These are phyloP conservation scores for Cyanidioschyzon merolae DNA, from an alignment of 23 red algal species.

Conservation along the genomic window DNA sequence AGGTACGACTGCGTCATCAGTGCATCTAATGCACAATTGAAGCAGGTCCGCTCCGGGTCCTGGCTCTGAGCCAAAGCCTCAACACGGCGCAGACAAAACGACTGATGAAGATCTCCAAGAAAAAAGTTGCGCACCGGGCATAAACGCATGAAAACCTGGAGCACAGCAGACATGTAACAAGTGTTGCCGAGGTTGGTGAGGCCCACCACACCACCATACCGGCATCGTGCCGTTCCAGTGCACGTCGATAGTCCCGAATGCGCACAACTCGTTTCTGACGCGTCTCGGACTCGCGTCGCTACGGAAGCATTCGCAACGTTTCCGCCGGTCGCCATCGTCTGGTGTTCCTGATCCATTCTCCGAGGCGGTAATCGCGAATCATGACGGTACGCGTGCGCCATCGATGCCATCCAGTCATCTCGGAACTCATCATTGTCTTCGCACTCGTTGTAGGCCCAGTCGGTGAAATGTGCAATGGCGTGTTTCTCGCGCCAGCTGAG, in stretches of 20 bases:
- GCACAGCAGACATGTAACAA: constrained; percentile 87
- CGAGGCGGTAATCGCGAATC: too few species aligned
- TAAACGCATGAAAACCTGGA: constrained; percentile 65
- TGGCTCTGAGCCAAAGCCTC: neutral
- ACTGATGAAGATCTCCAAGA: constrained; percentile 48
- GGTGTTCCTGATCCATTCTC: too few species aligned
- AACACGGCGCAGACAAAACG: constrained; percentile 26
- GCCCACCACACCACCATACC: constrained; percentile 28
- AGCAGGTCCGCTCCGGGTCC: constrained; percentile 20
- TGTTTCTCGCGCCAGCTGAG: neutral
- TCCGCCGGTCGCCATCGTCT: too few species aligned
- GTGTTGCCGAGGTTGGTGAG: constrained; percentile 82
- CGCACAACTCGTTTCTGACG: too few species aligned
- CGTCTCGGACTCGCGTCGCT: too few species aligned
- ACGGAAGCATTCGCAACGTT: too few species aligned
- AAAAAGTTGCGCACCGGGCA: constrained; percentile 68
- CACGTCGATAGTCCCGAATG: too few species aligned
- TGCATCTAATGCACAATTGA: constrained; percentile 52
- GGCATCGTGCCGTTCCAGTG: neutral
- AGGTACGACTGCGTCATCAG: constrained; percentile 36
- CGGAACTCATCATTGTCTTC: neutral
- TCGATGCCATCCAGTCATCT: too few species aligned
- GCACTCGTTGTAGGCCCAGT: neutral
- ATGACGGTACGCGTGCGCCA: too few species aligned
- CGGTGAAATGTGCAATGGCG: neutral